Base-by-base conservation (phyloP, 768 basidiomycete genomes). In the Mycena floridula region DNA sequence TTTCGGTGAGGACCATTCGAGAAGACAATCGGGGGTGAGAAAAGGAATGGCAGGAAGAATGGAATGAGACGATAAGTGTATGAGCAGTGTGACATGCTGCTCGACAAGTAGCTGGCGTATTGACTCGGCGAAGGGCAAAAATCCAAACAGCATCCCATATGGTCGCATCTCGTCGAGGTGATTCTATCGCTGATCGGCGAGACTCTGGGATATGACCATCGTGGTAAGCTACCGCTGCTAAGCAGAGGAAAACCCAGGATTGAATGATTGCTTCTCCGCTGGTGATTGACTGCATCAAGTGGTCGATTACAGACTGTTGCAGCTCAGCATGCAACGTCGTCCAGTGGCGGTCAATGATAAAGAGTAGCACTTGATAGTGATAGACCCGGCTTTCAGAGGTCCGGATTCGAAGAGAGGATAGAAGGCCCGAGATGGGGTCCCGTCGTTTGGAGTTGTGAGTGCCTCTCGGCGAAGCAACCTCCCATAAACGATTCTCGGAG, bases 111-210 rank as follows among this genome's bases (percentile, higher is more conserved):
- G 70, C 63, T 16, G 88, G 77, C 2, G 79, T 72, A 36, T 79
- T 81, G 25, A 79, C 67, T 27, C 88, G 82, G 23, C 91, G 84
- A 43, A 89, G 76, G 4, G 87, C 81, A 56, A 88, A 81, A 2
- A 80, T 77, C 93, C 91, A 97, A 23, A 93, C 70, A 6, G 77
- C 66, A 51, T 85, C 81, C 90, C 91, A 95, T n/a, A 68, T 73
- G n/a, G 56, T 48, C 3, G 55, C 42, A 40, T 61, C 57, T 47
- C 46, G 46, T 13, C 13, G 15, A 4, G 32, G 32, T 18, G 13
- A 13, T 15, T 13, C 18, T 15, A 18, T 3, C 4, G 18, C 15
- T 4, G 32, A 35, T 18, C 18, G 32, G 13, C 18, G 32, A 16
- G 38, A 39, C 22, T 39, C n/a, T 13, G 38, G 18, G 13, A 7